A percentile compares a stretch with the other conserved stretches of the same genome.
These are phyloP conservation scores for Orbilia javanica DNA, from an alignment of 2,329 filamentous ascomycete species.

Conservation along the genomic window DNA sequence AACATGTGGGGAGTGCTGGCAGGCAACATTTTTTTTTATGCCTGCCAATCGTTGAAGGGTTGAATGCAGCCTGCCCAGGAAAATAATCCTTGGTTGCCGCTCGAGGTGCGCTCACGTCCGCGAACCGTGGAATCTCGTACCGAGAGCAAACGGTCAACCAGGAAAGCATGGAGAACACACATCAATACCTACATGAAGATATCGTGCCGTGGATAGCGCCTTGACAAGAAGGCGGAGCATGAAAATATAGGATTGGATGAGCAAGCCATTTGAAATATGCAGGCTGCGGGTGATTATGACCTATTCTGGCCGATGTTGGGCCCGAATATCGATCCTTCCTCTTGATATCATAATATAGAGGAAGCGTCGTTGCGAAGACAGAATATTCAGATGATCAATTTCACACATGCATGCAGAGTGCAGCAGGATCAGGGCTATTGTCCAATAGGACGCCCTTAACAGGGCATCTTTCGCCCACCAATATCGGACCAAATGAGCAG, in stretches of 20 bases:
- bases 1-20: conserved; percentile 42
- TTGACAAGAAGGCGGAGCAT: conserved; percentile 21
- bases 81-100: conserved; percentile 45
- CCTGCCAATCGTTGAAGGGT: conserved; percentile 16
- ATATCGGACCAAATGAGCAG: conserved; percentile 50
- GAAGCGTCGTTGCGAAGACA: neutral
- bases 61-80: conserved; percentile 35
- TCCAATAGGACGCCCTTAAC: conserved; percentile 32
- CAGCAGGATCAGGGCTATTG: conserved; percentile 46
- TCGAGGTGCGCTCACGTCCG: conserved; percentile 35
- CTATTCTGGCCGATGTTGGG: conserved; percentile 29
- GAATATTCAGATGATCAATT: conserved; percentile 55
- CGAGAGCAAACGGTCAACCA: conserved; percentile 28
- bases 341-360: conserved; percentile 35
- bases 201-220: conserved; percentile 23
- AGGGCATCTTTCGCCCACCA: conserved; percentile 20
- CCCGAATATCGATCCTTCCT: conserved; percentile 52
- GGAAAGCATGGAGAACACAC: conserved; percentile 16
- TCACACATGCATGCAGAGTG: conserved; percentile 57
- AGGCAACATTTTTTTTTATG: conserved; percentile 8
- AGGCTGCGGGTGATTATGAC: conserved; percentile 24
- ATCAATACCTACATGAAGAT: neutral
- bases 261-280: conserved; percentile 12
- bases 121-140: conserved; percentile 36
- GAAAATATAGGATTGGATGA: conserved; percentile 29